Base-by-base conservation (phyloP, 2,329 filamentous ascomycete genomes). In the Keithomyces neogunnii region DNA sequence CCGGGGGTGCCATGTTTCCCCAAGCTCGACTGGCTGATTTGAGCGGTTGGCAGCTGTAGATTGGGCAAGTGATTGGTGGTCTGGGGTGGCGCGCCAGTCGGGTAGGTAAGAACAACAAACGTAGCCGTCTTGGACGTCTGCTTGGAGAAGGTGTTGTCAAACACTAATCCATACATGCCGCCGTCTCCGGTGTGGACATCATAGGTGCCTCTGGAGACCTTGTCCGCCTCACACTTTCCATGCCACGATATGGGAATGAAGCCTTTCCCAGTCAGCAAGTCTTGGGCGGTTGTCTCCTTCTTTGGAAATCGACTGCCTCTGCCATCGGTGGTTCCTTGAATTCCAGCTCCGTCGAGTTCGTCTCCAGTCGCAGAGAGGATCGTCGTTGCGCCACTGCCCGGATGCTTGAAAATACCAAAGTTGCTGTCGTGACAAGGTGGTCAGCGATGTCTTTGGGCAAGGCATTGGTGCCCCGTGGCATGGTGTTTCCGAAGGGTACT, bases 61-160 rank as follows among this genome's bases (percentile, higher is more conserved):
- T 81, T 82, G 47, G 79, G 85, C 54, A 89, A 74, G 62, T 89
- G 81, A 57, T 85, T 82, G 3, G 84, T 83, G 13, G 84, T 84
- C 62, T 89, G 88, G 1, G 89, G 89, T 35, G 88, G 82, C 5
- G 83, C 80, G 59, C 85, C 86, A 36, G 89, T 91, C 8, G 92
- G 91, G 63, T 97, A 96, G 39, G 90, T 97, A 66, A 97, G 80
- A 49, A 99, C 81, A 36, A 96, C 91, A 63, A 99, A 89, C 6
- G 92, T 97, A 26, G 90, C 90, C 32, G 87, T 96, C 72, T 99
- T 99, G 49, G 91, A 93, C 42, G 88, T 85, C 67, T 86, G 88
- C 72, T 96, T 97, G 54, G 91, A 96, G 66, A 99, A 99, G 31
- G 93, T 99, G 65, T 99, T 99, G 79, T 99, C 93, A 64, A 99